A percentile compares a stretch with the other conserved stretches of the same genome.
phyloP scores from a whole-genome alignment of 2,329 filamentous ascomycete genomes.

The Sarocladiaceae sp. region DNA sequence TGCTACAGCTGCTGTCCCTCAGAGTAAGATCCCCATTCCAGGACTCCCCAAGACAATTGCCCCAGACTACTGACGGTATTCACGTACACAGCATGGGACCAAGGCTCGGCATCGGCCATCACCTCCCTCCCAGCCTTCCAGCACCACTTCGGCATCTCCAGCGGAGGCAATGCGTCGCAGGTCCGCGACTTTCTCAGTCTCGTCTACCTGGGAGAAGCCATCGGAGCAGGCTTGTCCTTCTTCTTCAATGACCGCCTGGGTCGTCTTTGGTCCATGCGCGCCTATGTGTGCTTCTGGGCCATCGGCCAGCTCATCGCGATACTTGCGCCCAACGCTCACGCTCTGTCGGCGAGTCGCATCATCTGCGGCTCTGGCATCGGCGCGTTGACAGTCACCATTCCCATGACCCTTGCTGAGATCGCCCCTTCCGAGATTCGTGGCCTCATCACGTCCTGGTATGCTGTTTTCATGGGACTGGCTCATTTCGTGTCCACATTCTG shows the following conservation, averaged over 20 bases:
- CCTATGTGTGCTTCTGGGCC: constrained; percentile 29
- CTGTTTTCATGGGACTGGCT: constrained; percentile 27
- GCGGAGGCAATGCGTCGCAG: constrained; percentile 14
- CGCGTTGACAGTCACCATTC: constrained; percentile 28
- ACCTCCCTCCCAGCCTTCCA: constrained; percentile 28
- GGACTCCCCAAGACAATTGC: no score
- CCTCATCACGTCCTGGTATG: constrained; percentile 30
- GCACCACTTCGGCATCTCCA: constrained; percentile 23
- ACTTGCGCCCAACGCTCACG: constrained; percentile 19
- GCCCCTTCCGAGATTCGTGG: constrained; percentile 32
- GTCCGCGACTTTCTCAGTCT: constrained; percentile 31
- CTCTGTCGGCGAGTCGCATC: constrained; percentile 29
- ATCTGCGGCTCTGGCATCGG: constrained; percentile 32
- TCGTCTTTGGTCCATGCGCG: constrained; percentile 30
- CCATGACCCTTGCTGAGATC: constrained; percentile 32
- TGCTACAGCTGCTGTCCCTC: no score
- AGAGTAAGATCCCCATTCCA: no score
- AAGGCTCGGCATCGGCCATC: constrained; percentile 19
- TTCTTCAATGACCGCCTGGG: constrained; percentile 32
- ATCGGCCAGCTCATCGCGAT: constrained; percentile 27
- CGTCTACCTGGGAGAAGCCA: constrained; percentile 20
- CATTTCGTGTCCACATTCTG: constrained; percentile 25
- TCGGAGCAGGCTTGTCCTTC: constrained; percentile 25
- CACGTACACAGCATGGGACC: constrained; percentile 18
- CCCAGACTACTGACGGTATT: no score